A percentile compares a stretch with the other conserved stretches of the same genome.
phyloP scores from a whole-genome alignment of 768 basidiomycete genomes.

The Trametes villosa region DNA sequence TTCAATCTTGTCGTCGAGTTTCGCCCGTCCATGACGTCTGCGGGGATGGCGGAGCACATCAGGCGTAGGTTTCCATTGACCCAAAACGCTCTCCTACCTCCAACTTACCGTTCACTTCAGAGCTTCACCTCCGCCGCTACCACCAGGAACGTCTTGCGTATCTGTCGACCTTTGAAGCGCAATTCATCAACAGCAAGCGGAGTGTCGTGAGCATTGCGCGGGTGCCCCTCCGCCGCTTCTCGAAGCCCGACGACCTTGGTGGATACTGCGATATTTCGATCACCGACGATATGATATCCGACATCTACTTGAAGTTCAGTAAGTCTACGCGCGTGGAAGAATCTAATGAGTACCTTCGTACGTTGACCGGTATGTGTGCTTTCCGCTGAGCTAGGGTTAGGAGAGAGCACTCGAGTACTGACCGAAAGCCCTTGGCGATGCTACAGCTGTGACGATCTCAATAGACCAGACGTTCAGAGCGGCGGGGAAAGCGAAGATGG shows the following conservation, averaged over 20 bases:
- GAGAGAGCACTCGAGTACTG: too few species aligned
- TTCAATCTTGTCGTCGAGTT: constrained; percentile 33
- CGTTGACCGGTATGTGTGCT: constrained; percentile 11
- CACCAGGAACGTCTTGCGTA: neutral
- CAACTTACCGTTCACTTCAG: neutral
- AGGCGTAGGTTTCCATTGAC: constrained; percentile 24
- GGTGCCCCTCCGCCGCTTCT: neutral
- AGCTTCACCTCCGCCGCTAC: neutral
- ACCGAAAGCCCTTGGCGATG: too few species aligned
- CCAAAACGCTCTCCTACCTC: too few species aligned
- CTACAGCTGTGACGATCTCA: too few species aligned
- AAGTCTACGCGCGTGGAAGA: constrained; percentile 21
- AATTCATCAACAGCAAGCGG: too few species aligned
- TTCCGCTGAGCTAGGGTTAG: too few species aligned
- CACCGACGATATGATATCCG: constrained; percentile 28
- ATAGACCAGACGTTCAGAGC: neutral
- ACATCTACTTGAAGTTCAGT: constrained; percentile 26
- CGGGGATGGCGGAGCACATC: constrained; percentile 29
- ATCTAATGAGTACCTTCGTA: constrained; percentile 9
- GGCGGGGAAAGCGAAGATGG: neutral
- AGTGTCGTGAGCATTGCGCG: too few species aligned
- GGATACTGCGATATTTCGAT: constrained; percentile 19
- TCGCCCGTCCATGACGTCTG: constrained; percentile 24
- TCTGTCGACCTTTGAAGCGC: neutral
- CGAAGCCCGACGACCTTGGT: neutral